Evolutionary conservation across 2,329 filamentous ascomycete genomes (phyloP), one percentile per base, ranked within the genome.

Genomic region (Remersonia thermophila): DNA sequence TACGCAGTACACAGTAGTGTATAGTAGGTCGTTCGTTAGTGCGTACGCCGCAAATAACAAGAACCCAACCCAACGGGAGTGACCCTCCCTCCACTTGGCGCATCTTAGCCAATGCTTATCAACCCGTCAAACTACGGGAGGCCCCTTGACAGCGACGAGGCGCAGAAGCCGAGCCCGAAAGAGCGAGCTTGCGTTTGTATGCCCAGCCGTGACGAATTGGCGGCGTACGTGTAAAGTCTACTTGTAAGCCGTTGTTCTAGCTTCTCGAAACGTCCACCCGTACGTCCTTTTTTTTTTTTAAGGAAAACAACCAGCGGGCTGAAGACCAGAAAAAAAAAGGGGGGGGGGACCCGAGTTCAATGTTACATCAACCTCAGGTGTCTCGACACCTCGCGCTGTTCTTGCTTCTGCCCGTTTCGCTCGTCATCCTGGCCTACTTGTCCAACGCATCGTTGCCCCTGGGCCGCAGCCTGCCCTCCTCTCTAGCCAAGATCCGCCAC

Each of bases 381-480:
- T 37, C 38, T 16, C 39, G 43, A 33, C 41, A 42, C 18, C 35
- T 35, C n/a, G 30, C 33, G n/a, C 38, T 43, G 27, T 33, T 45
- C 11, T 23, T 23, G 5, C 17, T 42, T 17, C 35, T 49, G 14
- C 38, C 46, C 10, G 27, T 33, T 16, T 11, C 35, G 2, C 25
- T 45, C n/a, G 25, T 47, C 35, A 36, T 46, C 34, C 29, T 49
- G 43, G 47, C 47, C 28, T 27, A 43, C 20, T 30, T 47, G 3
- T 17, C 35, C 6, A 40, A 16, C 16, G 27, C 46, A 14, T 40
- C 38, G 15, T 39, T 37, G 3, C 28, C 33, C 0, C 27, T 43
- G 33, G 37, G 30, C n/a, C 32, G 27, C 28, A 38, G 31, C 30
- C 10, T 41, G 27, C 26, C 36, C 5, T 7, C 20, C 9, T 29